These are phyloP conservation scores for Cladosporium oxysporum DNA, from an alignment of 2,329 filamentous ascomycete species.

Conservation along the genomic window DNA sequence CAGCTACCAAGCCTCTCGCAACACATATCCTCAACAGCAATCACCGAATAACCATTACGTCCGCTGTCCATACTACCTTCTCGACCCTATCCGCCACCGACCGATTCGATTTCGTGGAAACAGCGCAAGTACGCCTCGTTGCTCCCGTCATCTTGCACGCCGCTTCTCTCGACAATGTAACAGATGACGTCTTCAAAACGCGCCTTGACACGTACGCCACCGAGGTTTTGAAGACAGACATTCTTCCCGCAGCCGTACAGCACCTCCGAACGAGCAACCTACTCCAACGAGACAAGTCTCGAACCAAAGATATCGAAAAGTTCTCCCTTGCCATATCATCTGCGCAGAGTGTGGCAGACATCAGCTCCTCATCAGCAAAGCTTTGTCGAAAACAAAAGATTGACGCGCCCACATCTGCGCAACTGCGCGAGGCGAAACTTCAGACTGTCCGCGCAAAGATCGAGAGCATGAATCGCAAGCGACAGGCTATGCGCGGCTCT, in stretches of 20 bases:
- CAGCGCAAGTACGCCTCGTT: constrained; percentile 14
- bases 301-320: constrained; percentile 32
- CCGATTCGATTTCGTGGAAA: constrained; percentile 24
- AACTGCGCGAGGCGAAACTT: constrained; percentile 26
- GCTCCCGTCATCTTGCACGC: constrained; percentile 34
- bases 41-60: constrained; percentile 23
- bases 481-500: constrained; percentile 26
- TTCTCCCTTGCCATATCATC: constrained; percentile 29
- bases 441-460: constrained; percentile 27
- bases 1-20: constrained; percentile 24
- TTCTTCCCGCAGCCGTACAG: constrained; percentile 26
- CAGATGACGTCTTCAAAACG: constrained; percentile 31
- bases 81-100: constrained; percentile 16
- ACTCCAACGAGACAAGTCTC: constrained; percentile 24
- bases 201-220: constrained; percentile 32
- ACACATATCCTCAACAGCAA: constrained; percentile 24
- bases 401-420: constrained; percentile 22
- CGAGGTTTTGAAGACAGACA: constrained; percentile 31
- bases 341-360: constrained; percentile 28
- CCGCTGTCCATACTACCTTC: constrained; percentile 19
- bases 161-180: constrained; percentile 28
- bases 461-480: constrained; percentile 29
- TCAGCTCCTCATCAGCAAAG: constrained; percentile 29
- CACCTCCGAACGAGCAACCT: not conserved
- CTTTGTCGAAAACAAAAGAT: constrained; percentile 34